Evolutionary conservation across 2,329 filamentous ascomycete species (phyloP).

Genomic region (Emergomyces orientalis): DNA sequence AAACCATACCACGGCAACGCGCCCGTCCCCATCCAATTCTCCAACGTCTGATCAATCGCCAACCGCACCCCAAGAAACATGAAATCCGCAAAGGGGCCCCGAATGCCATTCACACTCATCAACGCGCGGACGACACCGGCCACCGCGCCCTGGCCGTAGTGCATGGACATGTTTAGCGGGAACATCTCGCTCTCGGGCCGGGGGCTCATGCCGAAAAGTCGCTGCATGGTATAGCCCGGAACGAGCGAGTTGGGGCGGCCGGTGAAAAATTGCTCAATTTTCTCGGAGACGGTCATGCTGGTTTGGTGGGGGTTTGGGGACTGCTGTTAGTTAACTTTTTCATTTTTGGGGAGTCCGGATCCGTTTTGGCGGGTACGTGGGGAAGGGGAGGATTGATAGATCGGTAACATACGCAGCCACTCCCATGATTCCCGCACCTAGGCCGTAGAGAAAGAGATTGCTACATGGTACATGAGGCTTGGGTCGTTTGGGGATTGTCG

Average conservation of each 20-base stretch:
- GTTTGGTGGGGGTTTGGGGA: background rate
- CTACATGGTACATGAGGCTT: background rate
- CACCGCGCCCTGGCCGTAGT: constrained; percentile 25
- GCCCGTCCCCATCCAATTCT: constrained; percentile 23
- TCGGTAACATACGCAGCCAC: background rate
- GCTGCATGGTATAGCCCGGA: constrained; percentile 20
- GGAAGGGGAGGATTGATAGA: background rate
- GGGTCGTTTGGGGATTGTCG: background rate
- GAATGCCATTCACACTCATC: constrained; percentile 26
- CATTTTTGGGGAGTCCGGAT: background rate
- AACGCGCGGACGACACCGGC: constrained; percentile 21
- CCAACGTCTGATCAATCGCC: constrained; percentile 24
- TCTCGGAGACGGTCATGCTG: constrained; percentile 24
- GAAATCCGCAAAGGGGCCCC: constrained; percentile 25
- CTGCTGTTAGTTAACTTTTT: background rate
- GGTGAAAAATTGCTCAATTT: constrained; percentile 24
- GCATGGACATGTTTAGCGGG: constrained; percentile 21
- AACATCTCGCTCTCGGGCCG: constrained; percentile 18
- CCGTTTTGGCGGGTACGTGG: no score
- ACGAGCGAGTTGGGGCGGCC: constrained; percentile 25
- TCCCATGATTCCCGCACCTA: background rate
- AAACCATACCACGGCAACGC: constrained; percentile 22
- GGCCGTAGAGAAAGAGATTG: background rate
- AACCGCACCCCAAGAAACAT: constrained; percentile 24
- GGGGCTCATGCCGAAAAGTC: constrained; percentile 20